phyloP scores from a whole-genome alignment of 2,329 filamentous ascomycete genomes.

The Cladophialophora chaetospira region DNA sequence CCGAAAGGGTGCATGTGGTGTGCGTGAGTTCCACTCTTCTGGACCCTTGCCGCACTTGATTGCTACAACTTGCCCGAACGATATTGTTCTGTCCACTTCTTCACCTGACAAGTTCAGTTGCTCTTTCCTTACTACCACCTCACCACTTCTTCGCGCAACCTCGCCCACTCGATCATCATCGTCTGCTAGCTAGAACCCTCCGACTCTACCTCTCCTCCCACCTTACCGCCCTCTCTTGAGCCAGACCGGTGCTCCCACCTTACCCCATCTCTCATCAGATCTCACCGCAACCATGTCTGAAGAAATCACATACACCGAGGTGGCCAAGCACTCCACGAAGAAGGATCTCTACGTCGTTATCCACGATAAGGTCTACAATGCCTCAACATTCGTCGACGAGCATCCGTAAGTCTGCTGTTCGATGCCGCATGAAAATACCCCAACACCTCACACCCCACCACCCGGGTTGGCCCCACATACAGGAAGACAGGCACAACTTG shows the following conservation, averaged over 20 bases:
- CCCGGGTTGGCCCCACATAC: slow-evolving; percentile 24
- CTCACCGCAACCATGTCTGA: slow-evolving; percentile 49
- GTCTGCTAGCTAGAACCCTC: neutral
- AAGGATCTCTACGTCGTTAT: slow-evolving; percentile 88
- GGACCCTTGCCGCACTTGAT: no score
- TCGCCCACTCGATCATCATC: neutral
- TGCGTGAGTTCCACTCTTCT: slow-evolving; percentile 1
- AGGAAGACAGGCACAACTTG: no score
- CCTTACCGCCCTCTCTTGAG: neutral
- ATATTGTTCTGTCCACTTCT: slow-evolving; percentile 3
- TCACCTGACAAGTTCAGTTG: neutral
- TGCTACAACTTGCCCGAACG: no score
- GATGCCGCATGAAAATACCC: slow-evolving; percentile 4
- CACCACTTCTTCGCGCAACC: neutral
- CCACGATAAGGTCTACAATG: slow-evolving; percentile 96
- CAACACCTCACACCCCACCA: slow-evolving; percentile 15
- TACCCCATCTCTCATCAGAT: neutral
- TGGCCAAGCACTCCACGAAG: slow-evolving; percentile 85
- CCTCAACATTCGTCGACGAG: slow-evolving; percentile 89
- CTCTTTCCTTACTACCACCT: neutral
- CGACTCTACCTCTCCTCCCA: neutral
- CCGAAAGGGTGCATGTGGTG: slow-evolving; percentile 13
- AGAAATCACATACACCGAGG: slow-evolving; percentile 74
- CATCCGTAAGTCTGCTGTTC: slow-evolving; percentile 70
- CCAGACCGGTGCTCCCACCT: neutral